These are phyloP conservation scores for Venturia aucupariae DNA, from an alignment of 2,329 filamentous ascomycete genomes.

Conservation along the genomic window DNA sequence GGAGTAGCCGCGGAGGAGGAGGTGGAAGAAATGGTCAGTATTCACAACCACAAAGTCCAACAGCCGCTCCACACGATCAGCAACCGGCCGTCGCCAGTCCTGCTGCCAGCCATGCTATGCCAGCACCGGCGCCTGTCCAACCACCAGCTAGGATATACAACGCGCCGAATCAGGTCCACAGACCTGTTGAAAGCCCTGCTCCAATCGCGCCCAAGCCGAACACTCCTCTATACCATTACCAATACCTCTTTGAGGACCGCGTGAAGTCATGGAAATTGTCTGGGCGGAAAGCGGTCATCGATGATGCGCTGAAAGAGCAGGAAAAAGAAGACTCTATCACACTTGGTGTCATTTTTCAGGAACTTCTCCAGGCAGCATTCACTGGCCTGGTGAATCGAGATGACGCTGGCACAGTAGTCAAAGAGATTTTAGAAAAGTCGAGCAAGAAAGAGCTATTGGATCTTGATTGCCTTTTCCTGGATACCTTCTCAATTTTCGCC, in stretches of 20 bases:
- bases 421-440: conserved; percentile 12
- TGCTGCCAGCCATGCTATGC: not conserved
- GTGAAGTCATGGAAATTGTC: conserved; percentile 57
- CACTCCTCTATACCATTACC: conserved; percentile 55
- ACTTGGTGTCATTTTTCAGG: conserved; percentile 12
- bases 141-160: not conserved
- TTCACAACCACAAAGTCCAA: conserved; percentile 1
- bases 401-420: conserved; percentile 13
- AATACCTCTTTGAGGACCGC: conserved; percentile 62
- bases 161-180: not conserved
- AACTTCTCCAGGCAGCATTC: conserved; percentile 8
- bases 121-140: not conserved
- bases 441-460: conserved; percentile 20
- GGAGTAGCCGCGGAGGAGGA: conserved; percentile 10
- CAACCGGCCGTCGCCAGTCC: not conserved
- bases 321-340: conserved; percentile 53
- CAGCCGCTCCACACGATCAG: not conserved
- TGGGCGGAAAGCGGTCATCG: conserved; percentile 59
- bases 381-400: not conserved
- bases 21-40: not conserved
- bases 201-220: not conserved
- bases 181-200: not conserved
- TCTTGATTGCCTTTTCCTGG: conserved; percentile 59
- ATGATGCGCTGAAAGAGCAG: conserved; percentile 54
- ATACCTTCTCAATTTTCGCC: conserved; percentile 53